phyloP scores from a whole-genome alignment of 352 stramenopile genomes.

The Globisporangium spiculum region DNA sequence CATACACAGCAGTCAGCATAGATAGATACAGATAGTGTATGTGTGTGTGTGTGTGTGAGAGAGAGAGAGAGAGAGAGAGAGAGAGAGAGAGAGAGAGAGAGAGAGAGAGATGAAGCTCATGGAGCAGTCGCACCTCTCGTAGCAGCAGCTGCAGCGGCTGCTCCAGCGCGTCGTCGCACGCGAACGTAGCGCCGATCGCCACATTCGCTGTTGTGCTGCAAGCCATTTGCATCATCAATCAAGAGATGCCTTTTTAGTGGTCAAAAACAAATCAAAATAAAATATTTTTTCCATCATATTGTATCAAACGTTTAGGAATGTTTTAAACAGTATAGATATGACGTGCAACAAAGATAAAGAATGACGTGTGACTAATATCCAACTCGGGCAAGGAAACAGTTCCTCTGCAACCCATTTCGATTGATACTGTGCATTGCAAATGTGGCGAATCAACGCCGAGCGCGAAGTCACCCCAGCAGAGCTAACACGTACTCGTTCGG shows the following conservation, averaged over 20 bases:
- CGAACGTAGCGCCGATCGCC: constrained; percentile 55
- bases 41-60: no score
- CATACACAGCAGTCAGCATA: neutral
- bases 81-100: neutral
- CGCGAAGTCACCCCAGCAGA: no score
- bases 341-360: no score
- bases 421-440: neutral
- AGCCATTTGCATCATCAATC: neutral
- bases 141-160: constrained; percentile 51
- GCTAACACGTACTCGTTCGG: no score
- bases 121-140: constrained; percentile 28
- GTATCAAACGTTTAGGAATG: no score
- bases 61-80: no score
- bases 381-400: no score
- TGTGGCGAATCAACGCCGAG: no score
- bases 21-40: neutral
- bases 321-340: no score
- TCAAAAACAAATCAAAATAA: neutral
- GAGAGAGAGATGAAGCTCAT: neutral
- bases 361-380: no score
- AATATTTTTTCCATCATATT: no score
- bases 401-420: no score
- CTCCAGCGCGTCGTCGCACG: constrained; percentile 52
- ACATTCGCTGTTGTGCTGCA: constrained; percentile 13
- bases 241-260: neutral